Base-by-base conservation (phyloP, 257 asterid species). In the Euphrasia confusa region DNA sequence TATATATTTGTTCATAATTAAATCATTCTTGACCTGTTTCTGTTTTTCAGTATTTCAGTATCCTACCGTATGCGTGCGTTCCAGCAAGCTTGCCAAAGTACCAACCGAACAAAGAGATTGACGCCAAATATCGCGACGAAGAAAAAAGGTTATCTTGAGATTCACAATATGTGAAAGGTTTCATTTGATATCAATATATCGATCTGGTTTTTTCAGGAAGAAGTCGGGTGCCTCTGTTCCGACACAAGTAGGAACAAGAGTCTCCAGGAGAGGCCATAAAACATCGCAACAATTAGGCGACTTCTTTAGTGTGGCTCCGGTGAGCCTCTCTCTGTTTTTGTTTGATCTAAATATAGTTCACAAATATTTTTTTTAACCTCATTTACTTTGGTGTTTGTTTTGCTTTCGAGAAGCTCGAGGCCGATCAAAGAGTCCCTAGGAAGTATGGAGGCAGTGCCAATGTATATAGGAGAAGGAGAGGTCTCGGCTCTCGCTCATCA, bases 91-190 rank as follows among this genome's bases (percentile, higher is more conserved):
- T 93, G 84, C 96, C 96, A 1, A 87, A 82, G 75, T 93, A 85
- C 80, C 92, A 95, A 7, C 99, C 99, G 2, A 93, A 85, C 84
- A 93, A 87, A 72, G 99, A 93, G 86, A 85, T 89, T 40, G 97
- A 93, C 69, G 96, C 95, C 14, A 93, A 82, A 79, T 57, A 37
- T 69, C 92, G 95, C 4, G 98, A 92, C 49, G 94, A 87, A 56
- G 80, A 75, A 28, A 79, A 79, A 71, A 83, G 96, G 99, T 37
- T 37, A 9, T 37, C 42, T 37, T 1, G 42, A 37, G 42, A 37
- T 37, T 37, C 11, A 37, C 7, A 37, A 37, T 37, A 2, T 37
- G 17, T 45, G 14, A 12, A 4, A 45, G 55, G 57, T 26, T 35
- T 45, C 11, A 8, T 21, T 7, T 27, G 17, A 50, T 28, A 52